A percentile compares a stretch with the other conserved stretches of the same genome.
phyloP scores from a whole-genome alignment of 352 stramenopile genomes.

The Pythium plurisporium region DNA sequence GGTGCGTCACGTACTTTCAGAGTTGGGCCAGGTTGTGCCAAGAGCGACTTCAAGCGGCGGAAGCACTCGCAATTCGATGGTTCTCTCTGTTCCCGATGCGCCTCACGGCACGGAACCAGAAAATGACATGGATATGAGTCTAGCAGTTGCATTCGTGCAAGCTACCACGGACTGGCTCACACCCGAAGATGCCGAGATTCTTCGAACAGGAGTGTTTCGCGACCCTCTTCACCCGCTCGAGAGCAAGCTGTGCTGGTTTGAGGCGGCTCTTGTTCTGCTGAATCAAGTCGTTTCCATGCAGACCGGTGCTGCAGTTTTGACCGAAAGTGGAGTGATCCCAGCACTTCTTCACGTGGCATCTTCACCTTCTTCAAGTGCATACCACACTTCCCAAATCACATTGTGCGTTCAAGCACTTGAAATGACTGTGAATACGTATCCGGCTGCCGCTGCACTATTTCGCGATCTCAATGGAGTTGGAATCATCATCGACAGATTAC shows the following conservation, averaged over 20 bases:
- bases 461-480: slow-evolving; percentile 81
- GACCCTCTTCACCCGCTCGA: slow-evolving; percentile 41
- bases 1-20: slow-evolving; percentile 72
- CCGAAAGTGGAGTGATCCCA: slow-evolving; percentile 80
- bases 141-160: slow-evolving; percentile 85
- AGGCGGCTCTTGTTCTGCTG: slow-evolving; percentile 70
- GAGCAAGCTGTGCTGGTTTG: slow-evolving; percentile 69
- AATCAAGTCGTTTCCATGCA: slow-evolving; percentile 74
- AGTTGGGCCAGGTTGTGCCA: slow-evolving; percentile 38
- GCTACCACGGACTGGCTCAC: slow-evolving; percentile 75
- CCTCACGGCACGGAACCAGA: slow-evolving; percentile 33
- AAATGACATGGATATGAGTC: slow-evolving; percentile 85
- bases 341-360: slow-evolving; percentile 75
- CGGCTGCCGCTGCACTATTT: slow-evolving; percentile 64
- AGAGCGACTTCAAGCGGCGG: not conserved
- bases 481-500: slow-evolving; percentile 78
- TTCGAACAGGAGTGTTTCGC: slow-evolving; percentile 47
- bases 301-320: slow-evolving; percentile 67
- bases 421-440: slow-evolving; percentile 75
- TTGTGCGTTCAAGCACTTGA: slow-evolving; percentile 80
- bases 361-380: slow-evolving; percentile 42
- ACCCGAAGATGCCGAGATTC: slow-evolving; percentile 57
- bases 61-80: not conserved
- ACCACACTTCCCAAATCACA: slow-evolving; percentile 70
- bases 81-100: not conserved